A percentile compares a stretch with the other conserved stretches of the same genome.
These are phyloP conservation scores for Monilinia polystroma DNA, from an alignment of 2,329 filamentous ascomycete species.

Conservation along the genomic window DNA sequence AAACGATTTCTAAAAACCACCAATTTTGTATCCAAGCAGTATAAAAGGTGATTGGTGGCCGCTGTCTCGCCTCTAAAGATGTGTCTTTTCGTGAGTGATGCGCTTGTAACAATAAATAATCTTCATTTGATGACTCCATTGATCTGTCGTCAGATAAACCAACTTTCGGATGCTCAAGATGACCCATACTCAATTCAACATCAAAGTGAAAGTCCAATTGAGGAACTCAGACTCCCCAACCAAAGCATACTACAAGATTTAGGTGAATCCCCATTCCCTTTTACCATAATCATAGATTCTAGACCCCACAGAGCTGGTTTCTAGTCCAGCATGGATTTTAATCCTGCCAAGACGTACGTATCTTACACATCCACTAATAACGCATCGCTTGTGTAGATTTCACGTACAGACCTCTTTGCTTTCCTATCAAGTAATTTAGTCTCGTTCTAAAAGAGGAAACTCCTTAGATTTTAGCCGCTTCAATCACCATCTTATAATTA, in stretches of 20 bases:
- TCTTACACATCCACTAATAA: neutral
- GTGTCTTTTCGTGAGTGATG: too few relatives aligned
- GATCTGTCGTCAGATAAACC: too few relatives aligned
- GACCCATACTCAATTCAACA: too few relatives aligned
- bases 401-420: neutral
- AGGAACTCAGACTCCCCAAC: too few relatives aligned
- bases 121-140: too few relatives aligned
- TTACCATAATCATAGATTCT: neutral
- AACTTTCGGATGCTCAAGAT: too few relatives aligned
- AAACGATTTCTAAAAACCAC: neutral
- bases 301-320: neutral
- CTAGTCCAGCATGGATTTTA: too few relatives aligned
- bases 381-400: neutral
- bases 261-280: neutral
- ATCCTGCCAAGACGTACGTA: neutral
- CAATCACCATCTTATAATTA: too few relatives aligned
- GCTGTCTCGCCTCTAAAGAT: too few relatives aligned
- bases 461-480: neutral
- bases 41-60: neutral
- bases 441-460: neutral
- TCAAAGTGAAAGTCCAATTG: too few relatives aligned
- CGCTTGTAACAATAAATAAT: too few relatives aligned
- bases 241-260: too few relatives aligned
- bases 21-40: neutral
- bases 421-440: neutral